phyloP scores from a whole-genome alignment of 108 stramenopile species.

The Nitzschia sp. region DNA sequence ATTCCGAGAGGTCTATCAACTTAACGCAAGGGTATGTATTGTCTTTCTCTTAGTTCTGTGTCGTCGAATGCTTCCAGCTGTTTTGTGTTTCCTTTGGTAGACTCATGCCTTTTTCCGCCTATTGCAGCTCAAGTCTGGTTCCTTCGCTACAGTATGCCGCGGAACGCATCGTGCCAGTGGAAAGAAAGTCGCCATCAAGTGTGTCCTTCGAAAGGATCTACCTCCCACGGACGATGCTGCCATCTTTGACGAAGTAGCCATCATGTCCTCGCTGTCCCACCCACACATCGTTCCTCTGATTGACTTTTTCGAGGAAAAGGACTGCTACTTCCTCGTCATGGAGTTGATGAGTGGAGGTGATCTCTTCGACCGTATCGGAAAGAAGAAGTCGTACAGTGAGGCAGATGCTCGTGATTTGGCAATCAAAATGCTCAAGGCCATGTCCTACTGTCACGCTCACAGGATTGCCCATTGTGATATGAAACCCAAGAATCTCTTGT shows the following conservation, averaged over 20 bases:
- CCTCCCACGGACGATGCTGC: constrained; percentile 80
- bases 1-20: constrained; percentile 85
- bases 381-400: constrained; percentile 81
- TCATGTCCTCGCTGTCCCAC: constrained; percentile 80
- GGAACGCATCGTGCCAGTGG: constrained; percentile 86
- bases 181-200: constrained; percentile 84
- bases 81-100: neutral
- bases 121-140: constrained; percentile 81
- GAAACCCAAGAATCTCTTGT: constrained; percentile 90
- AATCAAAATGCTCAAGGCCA: constrained; percentile 70
- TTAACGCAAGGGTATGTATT: constrained; percentile 83
- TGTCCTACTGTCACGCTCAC: constrained; percentile 74
- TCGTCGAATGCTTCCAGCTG: neutral
- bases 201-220: constrained; percentile 71
- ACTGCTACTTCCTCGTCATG: constrained; percentile 85
- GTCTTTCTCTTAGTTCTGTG: neutral
- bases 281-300: constrained; percentile 87
- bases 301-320: constrained; percentile 90
- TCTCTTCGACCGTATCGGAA: constrained; percentile 88
- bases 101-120: constrained; percentile 1
- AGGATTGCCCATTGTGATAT: constrained; percentile 87
- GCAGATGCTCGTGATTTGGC: constrained; percentile 82
- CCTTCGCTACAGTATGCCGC: constrained; percentile 85
- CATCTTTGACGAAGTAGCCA: constrained; percentile 86
- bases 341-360: constrained; percentile 90